phyloP scores from a whole-genome alignment of 225 moss, liverwort and hornwort genomes.

The Thuidium tamariscinum region DNA sequence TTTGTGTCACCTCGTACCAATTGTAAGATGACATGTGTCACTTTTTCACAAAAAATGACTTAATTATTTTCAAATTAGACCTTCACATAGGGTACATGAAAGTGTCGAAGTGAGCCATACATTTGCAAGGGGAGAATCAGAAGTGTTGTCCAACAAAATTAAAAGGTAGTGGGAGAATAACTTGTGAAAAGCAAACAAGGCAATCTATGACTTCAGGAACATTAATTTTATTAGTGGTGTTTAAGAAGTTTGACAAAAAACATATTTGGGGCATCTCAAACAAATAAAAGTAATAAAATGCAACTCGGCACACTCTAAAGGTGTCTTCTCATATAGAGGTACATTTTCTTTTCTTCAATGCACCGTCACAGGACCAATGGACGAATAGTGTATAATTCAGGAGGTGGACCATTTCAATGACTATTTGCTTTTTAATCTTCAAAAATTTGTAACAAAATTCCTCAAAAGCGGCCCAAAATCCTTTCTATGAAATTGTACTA shows the following conservation, averaged over 20 bases:
- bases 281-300: neutral
- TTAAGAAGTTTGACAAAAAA: neutral
- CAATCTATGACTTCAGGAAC: fast-evolving
- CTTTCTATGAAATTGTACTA: neutral
- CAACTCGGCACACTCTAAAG: fast-evolving
- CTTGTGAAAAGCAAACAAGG: too few species aligned
- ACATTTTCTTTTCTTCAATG: neutral
- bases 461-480: neutral
- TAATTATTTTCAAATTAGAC: too few species aligned
- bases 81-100: too few species aligned
- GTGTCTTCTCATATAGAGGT: fast-evolving
- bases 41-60: too few species aligned
- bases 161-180: neutral
- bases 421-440: fast-evolving
- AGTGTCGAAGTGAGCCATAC: neutral
- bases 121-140: neutral
- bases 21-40: too few species aligned
- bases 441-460: neutral
- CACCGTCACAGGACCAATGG: neutral
- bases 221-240: too few species aligned
- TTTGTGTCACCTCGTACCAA: too few species aligned
- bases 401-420: too few species aligned
- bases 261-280: neutral
- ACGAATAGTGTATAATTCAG: neutral
- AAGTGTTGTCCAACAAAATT: neutral